phyloP scores from a whole-genome alignment of 2,329 filamentous ascomycete genomes.

The Monosporascus sp. region DNA sequence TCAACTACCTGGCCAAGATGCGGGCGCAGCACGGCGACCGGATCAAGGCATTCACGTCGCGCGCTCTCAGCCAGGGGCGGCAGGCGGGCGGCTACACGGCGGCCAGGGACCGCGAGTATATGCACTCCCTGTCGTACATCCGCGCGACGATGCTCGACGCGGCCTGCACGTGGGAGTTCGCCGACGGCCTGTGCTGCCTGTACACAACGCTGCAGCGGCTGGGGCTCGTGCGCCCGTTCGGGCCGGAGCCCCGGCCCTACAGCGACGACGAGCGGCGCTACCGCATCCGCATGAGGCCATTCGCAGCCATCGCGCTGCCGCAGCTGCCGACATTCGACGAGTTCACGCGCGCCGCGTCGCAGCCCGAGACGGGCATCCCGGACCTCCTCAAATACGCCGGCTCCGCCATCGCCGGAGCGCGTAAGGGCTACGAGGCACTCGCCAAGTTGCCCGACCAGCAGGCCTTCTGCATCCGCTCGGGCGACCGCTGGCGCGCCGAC shows the following conservation, averaged over 20 bases:
- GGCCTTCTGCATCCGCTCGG: slow-evolving; percentile 50
- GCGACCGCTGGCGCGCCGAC: slow-evolving; percentile 57
- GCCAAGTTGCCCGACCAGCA: slow-evolving; percentile 46
- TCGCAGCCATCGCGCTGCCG: slow-evolving; percentile 62
- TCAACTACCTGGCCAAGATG: slow-evolving; percentile 67
- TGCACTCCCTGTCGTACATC: slow-evolving; percentile 48
- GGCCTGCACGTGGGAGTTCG: slow-evolving; percentile 54
- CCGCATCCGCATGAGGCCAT: slow-evolving; percentile 83
- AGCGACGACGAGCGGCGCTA: slow-evolving; percentile 65
- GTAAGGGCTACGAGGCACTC: slow-evolving; percentile 52
- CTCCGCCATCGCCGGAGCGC: slow-evolving; percentile 40
- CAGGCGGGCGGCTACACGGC: slow-evolving; percentile 18
- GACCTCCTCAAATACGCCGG: slow-evolving; percentile 43
- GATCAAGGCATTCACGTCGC: slow-evolving; percentile 61
- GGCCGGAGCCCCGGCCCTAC: slow-evolving; percentile 54
- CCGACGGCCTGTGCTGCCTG: slow-evolving; percentile 52
- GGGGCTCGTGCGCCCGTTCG: slow-evolving; percentile 36
- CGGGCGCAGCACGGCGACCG: slow-evolving; percentile 65
- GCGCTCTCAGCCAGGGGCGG: slow-evolving; percentile 29
- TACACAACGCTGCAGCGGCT: slow-evolving; percentile 63
- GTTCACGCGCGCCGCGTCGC: slow-evolving; percentile 42
- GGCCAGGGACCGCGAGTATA: slow-evolving; percentile 37
- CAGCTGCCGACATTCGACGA: slow-evolving; percentile 60
- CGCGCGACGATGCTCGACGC: slow-evolving; percentile 60
- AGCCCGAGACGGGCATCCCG: slow-evolving; percentile 31